Percentiles rank a stretch among this genome's conserved stretches.
Conservation (phyloP, 176 grass and related monocot genomes). For the Ananas comosus region DNA sequence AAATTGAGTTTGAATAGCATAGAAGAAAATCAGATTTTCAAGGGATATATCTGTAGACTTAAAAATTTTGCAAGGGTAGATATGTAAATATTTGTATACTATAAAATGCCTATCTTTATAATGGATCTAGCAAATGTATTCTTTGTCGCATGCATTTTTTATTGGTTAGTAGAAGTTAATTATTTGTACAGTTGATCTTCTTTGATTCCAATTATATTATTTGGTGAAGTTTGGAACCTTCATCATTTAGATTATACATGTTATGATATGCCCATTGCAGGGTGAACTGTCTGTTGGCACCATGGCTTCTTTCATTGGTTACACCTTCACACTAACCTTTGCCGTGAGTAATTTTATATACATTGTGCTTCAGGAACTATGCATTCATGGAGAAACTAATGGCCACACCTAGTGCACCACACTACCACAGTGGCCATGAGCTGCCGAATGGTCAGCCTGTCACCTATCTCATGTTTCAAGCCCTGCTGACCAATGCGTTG, state of each 20-base stretch:
- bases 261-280: conserved; percentile 42
- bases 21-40: no score
- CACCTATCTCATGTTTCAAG: no score
- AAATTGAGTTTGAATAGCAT: no score
- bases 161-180: neutral
- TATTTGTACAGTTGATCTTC: neutral
- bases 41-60: no score
- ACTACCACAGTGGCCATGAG: no score
- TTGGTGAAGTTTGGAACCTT: neutral
- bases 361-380: neutral
- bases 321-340: conserved; percentile 97
- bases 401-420: no score
- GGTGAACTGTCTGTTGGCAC: conserved; percentile 82
- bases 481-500: no score
- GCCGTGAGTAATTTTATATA: conserved; percentile 53
- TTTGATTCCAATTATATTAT: neutral
- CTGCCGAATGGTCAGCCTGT: no score
- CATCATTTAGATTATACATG: neutral
- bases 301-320: conserved; percentile 96
- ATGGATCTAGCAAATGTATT: neutral
- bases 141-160: neutral
- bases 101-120: no score
- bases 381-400: conserved; percentile 1
- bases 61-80: no score
- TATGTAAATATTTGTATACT: no score